Evolutionary conservation across 2,329 filamentous ascomycete species (phyloP), one percentile per base, ranked within the genome.

Genomic region (Penicillium hordei): DNA sequence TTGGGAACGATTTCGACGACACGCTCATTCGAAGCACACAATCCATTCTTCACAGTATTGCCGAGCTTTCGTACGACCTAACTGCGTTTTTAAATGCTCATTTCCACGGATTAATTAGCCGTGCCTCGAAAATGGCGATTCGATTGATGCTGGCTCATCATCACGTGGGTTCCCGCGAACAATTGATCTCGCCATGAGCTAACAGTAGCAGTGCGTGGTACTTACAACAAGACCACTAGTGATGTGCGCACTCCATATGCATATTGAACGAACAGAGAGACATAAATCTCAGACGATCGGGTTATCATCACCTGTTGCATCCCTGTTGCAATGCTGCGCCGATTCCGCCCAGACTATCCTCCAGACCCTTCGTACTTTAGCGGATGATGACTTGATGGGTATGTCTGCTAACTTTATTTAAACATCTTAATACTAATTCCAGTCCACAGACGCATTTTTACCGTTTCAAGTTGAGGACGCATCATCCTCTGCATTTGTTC

Each of bases 401-500:
- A 52, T 15, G 58, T 25, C 2, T 15, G 5, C 12, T 43, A 12
- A 31, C 12, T 43, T n/a, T 13, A 9, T 21, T 4, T 9, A 21
- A 8, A 17, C 5, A 12, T 9, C 6, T 2, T 15, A 7, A 21
- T 17, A 8, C 38, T 55, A 21, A 55, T 33, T 43, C 10, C 2
- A n/a, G 7, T 1, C 23, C 8, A 34, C 25, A 68, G 72, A 75
- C 38, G 71, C 75, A 1, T 78, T 78, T 12, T 25, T 78, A 1
- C 76, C 76, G 0, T 78, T 78, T 13, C 75, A 78, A 43, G 69
- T 78, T 12, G 76, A 78, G 56, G 75, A 76, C 38, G 75, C 76
- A 6, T 78, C 74, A 8, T 77, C 76, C 0, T 78, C 76, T 1
- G 73, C 75, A 0, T 77, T 78, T 36, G 68, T 78, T 1, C 68